Evolutionary conservation across 176 grass and related monocot species (phyloP).

Genomic region (Pharus latifolius): DNA sequence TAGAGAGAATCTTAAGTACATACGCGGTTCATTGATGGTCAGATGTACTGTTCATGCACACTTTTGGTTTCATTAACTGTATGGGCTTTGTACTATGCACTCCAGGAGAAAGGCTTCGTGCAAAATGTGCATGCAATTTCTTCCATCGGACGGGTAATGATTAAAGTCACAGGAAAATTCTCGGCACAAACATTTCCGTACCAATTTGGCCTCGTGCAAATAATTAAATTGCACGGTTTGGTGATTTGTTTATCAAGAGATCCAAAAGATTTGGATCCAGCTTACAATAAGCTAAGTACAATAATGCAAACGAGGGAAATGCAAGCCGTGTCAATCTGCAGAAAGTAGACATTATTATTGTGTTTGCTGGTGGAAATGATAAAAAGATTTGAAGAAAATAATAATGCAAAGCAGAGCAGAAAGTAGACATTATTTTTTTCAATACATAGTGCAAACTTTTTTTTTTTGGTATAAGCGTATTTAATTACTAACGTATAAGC

Average conservation of each 20-base stretch:
- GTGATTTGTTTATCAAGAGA: background rate
- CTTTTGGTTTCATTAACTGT: background rate
- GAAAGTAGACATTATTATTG: background rate
- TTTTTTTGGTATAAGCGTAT: no score
- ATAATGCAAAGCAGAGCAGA: conserved; percentile 14
- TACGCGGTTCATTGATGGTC: conserved; percentile 20
- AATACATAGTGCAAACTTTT: background rate
- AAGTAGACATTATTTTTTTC: background rate
- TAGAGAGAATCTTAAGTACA: background rate
- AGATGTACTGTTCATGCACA: background rate
- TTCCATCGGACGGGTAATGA: background rate
- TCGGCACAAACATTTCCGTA: background rate
- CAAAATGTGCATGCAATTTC: conserved; percentile 19
- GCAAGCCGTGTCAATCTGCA: conserved; percentile 3
- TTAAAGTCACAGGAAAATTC: conserved; percentile 7
- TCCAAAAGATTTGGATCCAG: background rate
- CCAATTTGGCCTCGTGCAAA: background rate
- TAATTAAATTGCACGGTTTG: conserved; percentile 14
- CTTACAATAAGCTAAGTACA: background rate
- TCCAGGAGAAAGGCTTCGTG: conserved; percentile 4
- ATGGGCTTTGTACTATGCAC: no score
- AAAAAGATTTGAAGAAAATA: background rate
- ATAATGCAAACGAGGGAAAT: conserved; percentile 30
- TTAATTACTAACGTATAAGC: background rate
- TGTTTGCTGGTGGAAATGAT: conserved; percentile 12